Conservation (phyloP, 1,284 basidiomycete species). For the Ceratobasidium sp. region DNA sequence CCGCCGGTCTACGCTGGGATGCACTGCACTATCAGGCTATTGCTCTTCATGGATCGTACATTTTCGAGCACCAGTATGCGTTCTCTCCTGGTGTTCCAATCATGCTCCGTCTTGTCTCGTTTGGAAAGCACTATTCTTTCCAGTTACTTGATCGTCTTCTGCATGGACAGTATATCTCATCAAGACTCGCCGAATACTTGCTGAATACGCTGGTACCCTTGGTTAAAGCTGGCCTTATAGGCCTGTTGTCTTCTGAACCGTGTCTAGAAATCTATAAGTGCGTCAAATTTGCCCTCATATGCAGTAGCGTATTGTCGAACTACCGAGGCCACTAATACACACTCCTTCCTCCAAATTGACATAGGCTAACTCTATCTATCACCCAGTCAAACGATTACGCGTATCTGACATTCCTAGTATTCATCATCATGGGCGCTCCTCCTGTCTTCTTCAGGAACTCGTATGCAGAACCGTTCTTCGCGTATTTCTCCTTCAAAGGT, state of each 20-base stretch:
- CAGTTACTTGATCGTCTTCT: neutral
- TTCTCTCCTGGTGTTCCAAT: slow-evolving; percentile 83
- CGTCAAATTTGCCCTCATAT: slow-evolving; percentile 7
- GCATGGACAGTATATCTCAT: neutral
- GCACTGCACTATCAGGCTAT: slow-evolving; percentile 83
- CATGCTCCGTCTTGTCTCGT: slow-evolving; percentile 64
- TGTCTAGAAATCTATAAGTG: slow-evolving; percentile 69
- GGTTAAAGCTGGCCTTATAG: neutral
- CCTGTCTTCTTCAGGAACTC: slow-evolving; percentile 77
- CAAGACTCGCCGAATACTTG: too few species aligned
- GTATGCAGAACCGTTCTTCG: slow-evolving; percentile 90
- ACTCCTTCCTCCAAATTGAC: neutral
- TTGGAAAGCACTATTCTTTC: neutral
- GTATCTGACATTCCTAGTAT: slow-evolving; percentile 73
- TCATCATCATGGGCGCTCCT: slow-evolving; percentile 86
- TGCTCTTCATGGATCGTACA: slow-evolving; percentile 72
- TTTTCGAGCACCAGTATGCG: slow-evolving; percentile 88
- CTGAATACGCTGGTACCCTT: neutral
- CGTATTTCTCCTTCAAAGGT: slow-evolving; percentile 83
- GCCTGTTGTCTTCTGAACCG: slow-evolving; percentile 1
- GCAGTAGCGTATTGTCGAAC: too few species aligned
- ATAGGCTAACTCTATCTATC: slow-evolving; percentile 8
- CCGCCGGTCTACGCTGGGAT: slow-evolving; percentile 84
- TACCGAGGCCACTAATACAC: neutral
- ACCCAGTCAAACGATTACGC: slow-evolving; percentile 69